These are phyloP conservation scores for Puccinia novopanici DNA, from an alignment of 1,284 basidiomycete genomes.

Conservation along the genomic window DNA sequence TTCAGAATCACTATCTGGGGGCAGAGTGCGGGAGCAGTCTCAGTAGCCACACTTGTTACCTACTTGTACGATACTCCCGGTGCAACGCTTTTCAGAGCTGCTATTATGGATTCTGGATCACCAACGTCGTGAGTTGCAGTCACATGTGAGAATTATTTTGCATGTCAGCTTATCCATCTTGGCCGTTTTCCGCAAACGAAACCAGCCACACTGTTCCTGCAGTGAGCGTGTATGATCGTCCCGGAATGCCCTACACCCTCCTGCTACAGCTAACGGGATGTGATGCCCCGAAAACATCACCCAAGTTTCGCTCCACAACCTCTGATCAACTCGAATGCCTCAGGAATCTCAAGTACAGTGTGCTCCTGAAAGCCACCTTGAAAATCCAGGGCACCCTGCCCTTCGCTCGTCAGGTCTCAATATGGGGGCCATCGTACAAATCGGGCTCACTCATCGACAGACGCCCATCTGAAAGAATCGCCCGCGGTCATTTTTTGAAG, in stretches of 20 bases:
- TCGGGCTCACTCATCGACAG: constrained; percentile 26
- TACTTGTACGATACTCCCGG: constrained; percentile 25
- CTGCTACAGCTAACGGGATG: constrained; percentile 47
- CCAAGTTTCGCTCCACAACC: not conserved
- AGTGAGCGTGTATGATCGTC: constrained; percentile 52
- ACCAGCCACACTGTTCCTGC: constrained; percentile 46
- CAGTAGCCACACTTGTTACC: constrained; percentile 28
- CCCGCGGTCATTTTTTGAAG: constrained; percentile 14
- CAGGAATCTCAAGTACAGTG: not conserved
- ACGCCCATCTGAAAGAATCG: constrained; percentile 31
- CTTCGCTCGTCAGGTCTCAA: constrained; percentile 31
- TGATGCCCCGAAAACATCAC: not conserved
- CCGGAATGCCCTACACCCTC: constrained; percentile 53
- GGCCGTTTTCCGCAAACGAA: not conserved
- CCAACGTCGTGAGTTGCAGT: constrained; percentile 55
- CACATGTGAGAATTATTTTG: not conserved
- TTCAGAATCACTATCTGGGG: constrained; percentile 45
- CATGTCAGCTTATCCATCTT: not conserved
- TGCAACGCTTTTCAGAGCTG: constrained; percentile 57
- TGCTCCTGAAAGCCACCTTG: constrained; percentile 28
- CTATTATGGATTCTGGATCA: constrained; percentile 61
- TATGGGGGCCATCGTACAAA: constrained; percentile 46
- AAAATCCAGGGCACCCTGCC: constrained; percentile 3
- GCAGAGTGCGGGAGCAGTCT: constrained; percentile 42
- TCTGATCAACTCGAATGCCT: constrained; percentile 38